A percentile compares a stretch with the other conserved stretches of the same genome.
Conservation (phyloP, 2,329 filamentous ascomycete genomes). For the Fusarium annulatum region DNA sequence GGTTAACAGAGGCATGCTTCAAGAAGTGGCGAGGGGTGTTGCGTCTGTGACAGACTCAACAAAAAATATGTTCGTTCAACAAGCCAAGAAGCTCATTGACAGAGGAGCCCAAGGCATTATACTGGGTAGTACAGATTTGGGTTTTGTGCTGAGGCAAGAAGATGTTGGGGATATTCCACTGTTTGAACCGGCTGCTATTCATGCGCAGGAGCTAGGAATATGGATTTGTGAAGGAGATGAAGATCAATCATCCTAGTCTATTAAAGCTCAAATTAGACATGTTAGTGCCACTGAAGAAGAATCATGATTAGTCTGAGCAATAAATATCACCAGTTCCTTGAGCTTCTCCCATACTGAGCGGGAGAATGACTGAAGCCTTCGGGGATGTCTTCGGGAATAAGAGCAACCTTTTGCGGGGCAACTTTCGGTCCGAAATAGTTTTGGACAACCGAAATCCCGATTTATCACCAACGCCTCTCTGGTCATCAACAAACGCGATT, state of each 20-base stretch:
- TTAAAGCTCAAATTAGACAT: accelerated
- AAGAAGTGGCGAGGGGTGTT: conserved; percentile 1
- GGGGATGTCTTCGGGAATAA: neutral
- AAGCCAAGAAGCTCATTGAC: neutral
- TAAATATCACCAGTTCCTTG: neutral
- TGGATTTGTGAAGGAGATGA: neutral
- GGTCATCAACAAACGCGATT: neutral
- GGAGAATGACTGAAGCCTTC: neutral
- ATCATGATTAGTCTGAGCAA: neutral
- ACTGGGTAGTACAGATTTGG: neutral
- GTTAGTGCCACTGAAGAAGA: neutral
- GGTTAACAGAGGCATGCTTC: neutral
- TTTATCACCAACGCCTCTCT: neutral
- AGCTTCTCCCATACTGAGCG: neutral
- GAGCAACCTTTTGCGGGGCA: accelerated
- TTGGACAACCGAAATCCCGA: neutral
- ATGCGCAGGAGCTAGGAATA: neutral
- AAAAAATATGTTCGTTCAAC: neutral
- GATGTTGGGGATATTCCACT: neutral
- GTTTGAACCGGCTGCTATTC: neutral
- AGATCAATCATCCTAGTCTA: neutral
- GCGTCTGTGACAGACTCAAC: neutral
- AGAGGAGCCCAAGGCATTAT: neutral
- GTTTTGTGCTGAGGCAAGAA: neutral
- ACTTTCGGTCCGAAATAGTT: neutral